phyloP scores from a whole-genome alignment of 495 filamentous ascomycete genomes.

The Podospora sp. region DNA sequence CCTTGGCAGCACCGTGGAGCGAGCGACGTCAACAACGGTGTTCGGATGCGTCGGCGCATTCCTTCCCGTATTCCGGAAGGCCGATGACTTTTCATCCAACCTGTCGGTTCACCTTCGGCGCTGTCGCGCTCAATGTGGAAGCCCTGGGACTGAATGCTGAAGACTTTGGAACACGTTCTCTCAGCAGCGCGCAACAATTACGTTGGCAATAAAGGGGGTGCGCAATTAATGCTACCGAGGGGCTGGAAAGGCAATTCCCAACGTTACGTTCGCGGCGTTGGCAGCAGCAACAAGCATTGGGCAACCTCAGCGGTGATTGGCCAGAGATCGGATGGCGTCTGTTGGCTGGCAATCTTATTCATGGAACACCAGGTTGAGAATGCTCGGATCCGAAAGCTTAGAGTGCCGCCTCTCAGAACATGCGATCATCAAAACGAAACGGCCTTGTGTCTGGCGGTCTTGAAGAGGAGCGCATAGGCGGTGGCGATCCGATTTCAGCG shows the following conservation, averaged over 20 bases:
- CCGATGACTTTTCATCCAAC: too few relatives aligned
- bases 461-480: background rate
- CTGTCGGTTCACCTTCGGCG: too few relatives aligned
- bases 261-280: background rate
- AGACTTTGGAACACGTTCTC: background rate
- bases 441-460: background rate
- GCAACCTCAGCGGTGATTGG: background rate
- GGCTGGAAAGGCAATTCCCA: background rate
- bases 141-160: background rate
- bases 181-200: background rate
- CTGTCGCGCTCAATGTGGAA: too few relatives aligned
- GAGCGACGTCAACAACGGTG: too few relatives aligned
- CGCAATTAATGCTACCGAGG: background rate
- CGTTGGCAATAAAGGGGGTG: background rate
- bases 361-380: too few relatives aligned
- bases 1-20: background rate
- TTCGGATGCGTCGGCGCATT: background rate
- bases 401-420: too few relatives aligned
- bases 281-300: background rate
- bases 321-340: too few relatives aligned
- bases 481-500: background rate
- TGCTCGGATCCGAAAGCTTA: too few relatives aligned
- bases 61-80: too few relatives aligned
- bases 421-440: background rate
- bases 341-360: too few relatives aligned